Conservation (phyloP, 2,329 filamentous ascomycete species). For the Gaeumannomyces tritici region DNA sequence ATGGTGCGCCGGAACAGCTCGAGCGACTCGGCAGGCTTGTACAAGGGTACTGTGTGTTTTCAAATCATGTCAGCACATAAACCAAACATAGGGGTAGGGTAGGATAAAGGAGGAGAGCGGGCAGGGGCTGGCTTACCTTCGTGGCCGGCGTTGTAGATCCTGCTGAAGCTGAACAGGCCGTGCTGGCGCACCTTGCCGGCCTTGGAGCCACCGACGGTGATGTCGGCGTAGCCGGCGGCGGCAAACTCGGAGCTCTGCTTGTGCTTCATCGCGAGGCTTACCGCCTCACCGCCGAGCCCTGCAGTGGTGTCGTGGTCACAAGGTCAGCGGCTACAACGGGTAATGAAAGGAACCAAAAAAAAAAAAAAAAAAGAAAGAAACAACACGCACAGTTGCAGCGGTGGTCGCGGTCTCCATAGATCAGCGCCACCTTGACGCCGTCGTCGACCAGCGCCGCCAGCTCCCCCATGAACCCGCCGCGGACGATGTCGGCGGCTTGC, state of each 20-base stretch:
- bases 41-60: constrained; percentile 27
- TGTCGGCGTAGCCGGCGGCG: constrained; percentile 58
- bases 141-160: constrained; percentile 60
- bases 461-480: constrained; percentile 30
- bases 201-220: constrained; percentile 52
- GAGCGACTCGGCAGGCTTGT: constrained; percentile 35
- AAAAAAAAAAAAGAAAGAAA: not conserved
- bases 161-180: constrained; percentile 63
- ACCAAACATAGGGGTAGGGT: too few species aligned
- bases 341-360: not conserved
- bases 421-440: constrained; percentile 59
- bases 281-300: constrained; percentile 60
- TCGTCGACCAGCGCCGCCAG: constrained; percentile 50
- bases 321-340: constrained; percentile 2
- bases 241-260: constrained; percentile 42
- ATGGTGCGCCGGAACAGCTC: constrained; percentile 41
- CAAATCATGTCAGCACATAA: too few species aligned
- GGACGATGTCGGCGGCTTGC: constrained; percentile 44
- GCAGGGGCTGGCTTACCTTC: too few species aligned
- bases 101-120: too few species aligned
- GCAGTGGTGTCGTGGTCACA: too few species aligned
- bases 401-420: constrained; percentile 59
- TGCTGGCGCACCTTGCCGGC: constrained; percentile 68
- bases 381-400: constrained; percentile 46
- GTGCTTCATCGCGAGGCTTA: constrained; percentile 53